phyloP scores from a whole-genome alignment of 2,329 filamentous ascomycete genomes.

The Trichoderma atroviride region DNA sequence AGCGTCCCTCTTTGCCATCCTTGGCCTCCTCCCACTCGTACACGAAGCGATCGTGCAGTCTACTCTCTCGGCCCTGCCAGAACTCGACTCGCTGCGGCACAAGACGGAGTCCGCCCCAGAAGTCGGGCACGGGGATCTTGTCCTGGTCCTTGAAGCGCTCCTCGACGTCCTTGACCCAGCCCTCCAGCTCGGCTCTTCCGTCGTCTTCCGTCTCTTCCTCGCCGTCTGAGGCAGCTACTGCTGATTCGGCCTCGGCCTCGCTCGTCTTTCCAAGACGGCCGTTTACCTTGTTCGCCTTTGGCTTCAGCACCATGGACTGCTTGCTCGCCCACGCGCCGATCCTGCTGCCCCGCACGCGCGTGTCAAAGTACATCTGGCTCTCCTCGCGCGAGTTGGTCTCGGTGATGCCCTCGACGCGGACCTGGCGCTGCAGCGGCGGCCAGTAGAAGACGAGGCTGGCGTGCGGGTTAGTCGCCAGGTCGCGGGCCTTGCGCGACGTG shows the following conservation, averaged over 20 bases:
- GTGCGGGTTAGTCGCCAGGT: slow-evolving; percentile 73
- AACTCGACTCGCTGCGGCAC: slow-evolving; percentile 89
- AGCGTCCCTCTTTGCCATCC: slow-evolving; percentile 50
- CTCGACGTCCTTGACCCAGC: slow-evolving; percentile 76
- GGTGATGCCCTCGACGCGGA: slow-evolving; percentile 79
- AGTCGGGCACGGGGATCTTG: slow-evolving; percentile 84
- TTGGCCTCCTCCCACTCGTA: slow-evolving; percentile 66
- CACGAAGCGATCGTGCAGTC: slow-evolving; percentile 90
- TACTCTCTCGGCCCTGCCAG: slow-evolving; percentile 88
- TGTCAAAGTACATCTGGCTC: slow-evolving; percentile 69
- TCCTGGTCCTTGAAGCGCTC: slow-evolving; percentile 73
- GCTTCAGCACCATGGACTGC: slow-evolving; percentile 76
- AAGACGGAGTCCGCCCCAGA: slow-evolving; percentile 91
- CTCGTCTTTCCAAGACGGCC: not conserved
- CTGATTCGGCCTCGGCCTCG: not conserved
- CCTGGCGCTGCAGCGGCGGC: slow-evolving; percentile 83
- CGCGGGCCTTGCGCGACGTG: slow-evolving; percentile 68
- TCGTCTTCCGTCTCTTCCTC: slow-evolving; percentile 62
- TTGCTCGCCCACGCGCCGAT: slow-evolving; percentile 92
- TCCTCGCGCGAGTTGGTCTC: slow-evolving; percentile 70
- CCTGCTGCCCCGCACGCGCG: slow-evolving; percentile 74
- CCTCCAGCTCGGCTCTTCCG: slow-evolving; percentile 73
- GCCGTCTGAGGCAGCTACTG: not conserved
- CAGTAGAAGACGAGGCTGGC: slow-evolving; percentile 90
- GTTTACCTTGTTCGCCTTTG: slow-evolving; percentile 31